phyloP scores from a whole-genome alignment of 2,329 filamentous ascomycete genomes.

The Alternaria sp. region DNA sequence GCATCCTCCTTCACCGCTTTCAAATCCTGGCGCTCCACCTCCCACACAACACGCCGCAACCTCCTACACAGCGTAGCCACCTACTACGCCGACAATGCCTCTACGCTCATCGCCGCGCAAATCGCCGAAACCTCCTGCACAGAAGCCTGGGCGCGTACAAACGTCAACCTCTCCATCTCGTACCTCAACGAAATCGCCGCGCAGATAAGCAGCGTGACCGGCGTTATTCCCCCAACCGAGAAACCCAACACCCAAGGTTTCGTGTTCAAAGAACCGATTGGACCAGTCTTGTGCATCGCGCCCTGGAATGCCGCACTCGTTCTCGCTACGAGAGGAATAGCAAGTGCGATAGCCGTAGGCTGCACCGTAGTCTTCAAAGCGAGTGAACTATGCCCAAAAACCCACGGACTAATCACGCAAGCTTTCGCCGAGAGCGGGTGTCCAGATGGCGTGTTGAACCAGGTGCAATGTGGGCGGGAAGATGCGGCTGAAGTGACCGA shows the following conservation, averaged over 20 bases:
- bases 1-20: slow-evolving; percentile 69
- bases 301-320: slow-evolving; percentile 58
- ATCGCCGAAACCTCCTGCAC: slow-evolving; percentile 60
- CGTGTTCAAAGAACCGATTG: slow-evolving; percentile 42
- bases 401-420: slow-evolving; percentile 24
- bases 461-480: slow-evolving; percentile 64
- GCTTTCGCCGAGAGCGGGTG: slow-evolving; percentile 66
- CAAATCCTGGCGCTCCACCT: slow-evolving; percentile 68
- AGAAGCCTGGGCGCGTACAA: slow-evolving; percentile 45
- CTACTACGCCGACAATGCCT: slow-evolving; percentile 62
- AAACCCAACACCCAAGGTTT: slow-evolving; percentile 36
- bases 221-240: slow-evolving; percentile 33
- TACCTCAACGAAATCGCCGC: slow-evolving; percentile 57
- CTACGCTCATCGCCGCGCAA: slow-evolving; percentile 67
- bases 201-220: slow-evolving; percentile 19
- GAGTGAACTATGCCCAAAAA: slow-evolving; percentile 34
- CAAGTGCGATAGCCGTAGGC: slow-evolving; percentile 65
- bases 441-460: slow-evolving; percentile 74
- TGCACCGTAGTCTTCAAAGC: slow-evolving; percentile 43
- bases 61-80: slow-evolving; percentile 72
- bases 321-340: slow-evolving; percentile 34
- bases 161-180: slow-evolving; percentile 42
- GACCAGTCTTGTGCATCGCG: slow-evolving; percentile 9
- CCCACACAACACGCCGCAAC: slow-evolving; percentile 66
- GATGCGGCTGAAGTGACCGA: slow-evolving; percentile 72